These are phyloP conservation scores for Leccinum subgranulosum DNA, from an alignment of 768 basidiomycete species.

Conservation along the genomic window DNA sequence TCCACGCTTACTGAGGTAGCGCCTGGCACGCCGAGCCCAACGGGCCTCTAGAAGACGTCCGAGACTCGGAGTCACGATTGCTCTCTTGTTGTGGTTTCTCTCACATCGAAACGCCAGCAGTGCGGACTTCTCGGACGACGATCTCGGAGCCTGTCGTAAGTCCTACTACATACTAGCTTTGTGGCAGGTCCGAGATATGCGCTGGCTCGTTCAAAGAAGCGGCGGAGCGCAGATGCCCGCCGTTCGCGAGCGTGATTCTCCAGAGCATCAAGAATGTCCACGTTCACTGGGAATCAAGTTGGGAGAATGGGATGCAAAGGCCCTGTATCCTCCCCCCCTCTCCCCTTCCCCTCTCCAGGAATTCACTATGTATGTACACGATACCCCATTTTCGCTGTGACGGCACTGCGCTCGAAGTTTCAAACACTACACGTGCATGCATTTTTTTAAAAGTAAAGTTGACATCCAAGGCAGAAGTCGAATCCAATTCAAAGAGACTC, in stretches of 20 bases:
- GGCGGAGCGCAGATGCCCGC: neutral
- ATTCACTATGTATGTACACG: neutral
- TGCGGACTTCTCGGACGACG: slow-evolving; percentile 6
- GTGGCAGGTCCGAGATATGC: neutral
- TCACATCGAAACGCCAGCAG: slow-evolving; percentile 1
- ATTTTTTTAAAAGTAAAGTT: neutral
- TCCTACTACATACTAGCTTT: neutral
- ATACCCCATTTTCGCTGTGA: neutral
- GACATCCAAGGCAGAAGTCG: slow-evolving; percentile 8
- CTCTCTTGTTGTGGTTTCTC: neutral
- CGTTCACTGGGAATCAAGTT: slow-evolving; percentile 1
- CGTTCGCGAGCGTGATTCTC: slow-evolving; percentile 2
- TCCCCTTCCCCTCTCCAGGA: slow-evolving; percentile 8
- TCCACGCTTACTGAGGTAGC: neutral
- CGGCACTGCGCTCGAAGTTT: neutral
- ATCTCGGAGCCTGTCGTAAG: slow-evolving; percentile 1
- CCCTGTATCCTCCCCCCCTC: slow-evolving; percentile 1
- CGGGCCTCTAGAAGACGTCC: neutral
- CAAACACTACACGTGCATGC: too few species aligned
- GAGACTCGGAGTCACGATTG: neutral
- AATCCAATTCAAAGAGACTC: slow-evolving; percentile 6
- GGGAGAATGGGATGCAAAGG: slow-evolving; percentile 5
- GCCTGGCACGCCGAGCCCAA: neutral
- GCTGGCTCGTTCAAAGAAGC: neutral
- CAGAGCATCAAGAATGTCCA: neutral